Conservation (phyloP, 75 land plant species). For the Selaginella moellendorffii region DNA sequence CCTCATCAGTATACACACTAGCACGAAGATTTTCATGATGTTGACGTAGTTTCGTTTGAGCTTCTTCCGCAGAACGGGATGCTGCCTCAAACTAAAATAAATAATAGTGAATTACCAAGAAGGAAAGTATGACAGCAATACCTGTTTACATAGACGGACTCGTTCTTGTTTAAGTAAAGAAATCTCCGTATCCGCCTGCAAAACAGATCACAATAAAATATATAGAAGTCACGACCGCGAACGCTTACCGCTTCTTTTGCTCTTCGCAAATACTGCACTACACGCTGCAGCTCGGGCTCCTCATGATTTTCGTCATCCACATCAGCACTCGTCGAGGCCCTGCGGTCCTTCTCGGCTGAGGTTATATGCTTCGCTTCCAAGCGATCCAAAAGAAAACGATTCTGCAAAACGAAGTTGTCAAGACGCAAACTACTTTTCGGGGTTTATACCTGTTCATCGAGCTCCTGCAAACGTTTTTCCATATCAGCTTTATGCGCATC, state of each 20-base stretch:
- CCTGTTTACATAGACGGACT: slow-evolving; percentile 67
- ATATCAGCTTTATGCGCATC: slow-evolving; percentile 38
- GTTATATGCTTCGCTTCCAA: slow-evolving; percentile 66
- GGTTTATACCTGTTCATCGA: slow-evolving; percentile 75
- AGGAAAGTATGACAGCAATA: slow-evolving; percentile 12
- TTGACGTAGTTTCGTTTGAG: slow-evolving; percentile 54
- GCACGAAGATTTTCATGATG: slow-evolving; percentile 45
- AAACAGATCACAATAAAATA: background rate
- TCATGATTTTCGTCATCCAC: slow-evolving; percentile 22
- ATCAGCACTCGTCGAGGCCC: slow-evolving; percentile 16
- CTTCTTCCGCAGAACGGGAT: slow-evolving; percentile 49
- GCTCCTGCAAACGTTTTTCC: slow-evolving; percentile 48
- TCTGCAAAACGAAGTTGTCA: slow-evolving; percentile 31
- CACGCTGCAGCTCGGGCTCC: slow-evolving; percentile 62
- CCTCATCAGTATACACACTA: slow-evolving; percentile 60
- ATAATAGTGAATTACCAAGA: too few relatives aligned
- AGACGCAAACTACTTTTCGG: background rate
- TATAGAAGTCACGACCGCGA: background rate
- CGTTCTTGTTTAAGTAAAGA: slow-evolving; percentile 78
- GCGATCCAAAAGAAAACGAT: slow-evolving; percentile 55
- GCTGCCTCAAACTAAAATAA: slow-evolving; percentile 67
- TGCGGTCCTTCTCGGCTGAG: slow-evolving; percentile 49
- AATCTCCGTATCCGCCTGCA: slow-evolving; percentile 82
- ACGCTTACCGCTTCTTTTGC: slow-evolving; percentile 75
- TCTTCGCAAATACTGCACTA: slow-evolving; percentile 66